phyloP scores from a whole-genome alignment of 352 stramenopile species.

The Phytopythium montanum region DNA sequence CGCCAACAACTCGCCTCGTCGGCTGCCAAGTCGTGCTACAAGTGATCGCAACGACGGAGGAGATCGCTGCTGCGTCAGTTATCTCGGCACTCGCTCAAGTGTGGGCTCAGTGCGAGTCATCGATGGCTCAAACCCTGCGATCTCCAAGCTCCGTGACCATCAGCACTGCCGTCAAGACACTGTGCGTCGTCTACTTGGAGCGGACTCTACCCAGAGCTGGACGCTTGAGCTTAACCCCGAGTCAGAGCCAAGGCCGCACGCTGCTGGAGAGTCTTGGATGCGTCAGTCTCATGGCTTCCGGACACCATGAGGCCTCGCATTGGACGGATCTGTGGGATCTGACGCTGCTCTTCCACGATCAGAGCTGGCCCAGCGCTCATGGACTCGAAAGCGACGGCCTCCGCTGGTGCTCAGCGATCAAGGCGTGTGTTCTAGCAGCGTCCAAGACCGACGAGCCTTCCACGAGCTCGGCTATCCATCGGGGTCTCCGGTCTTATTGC shows the following conservation, averaged over 20 bases:
- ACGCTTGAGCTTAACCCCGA: too few species aligned
- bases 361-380: background rate
- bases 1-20: constrained; percentile 66
- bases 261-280: background rate
- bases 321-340: constrained; percentile 1
- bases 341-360: background rate
- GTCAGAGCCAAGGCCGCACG: background rate
- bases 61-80: background rate
- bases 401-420: background rate
- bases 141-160: too few species aligned
- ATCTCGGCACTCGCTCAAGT: background rate
- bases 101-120: background rate
- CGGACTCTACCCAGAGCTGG: too few species aligned
- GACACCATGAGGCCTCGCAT: background rate
- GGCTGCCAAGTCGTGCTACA: background rate
- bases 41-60: background rate
- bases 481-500: constrained; percentile 15
- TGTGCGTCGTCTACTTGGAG: too few species aligned
- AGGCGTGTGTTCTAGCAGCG: background rate
- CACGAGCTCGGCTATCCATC: too few species aligned
- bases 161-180: too few species aligned
- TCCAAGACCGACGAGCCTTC: too few species aligned
- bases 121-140: too few species aligned
- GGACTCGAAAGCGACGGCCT: background rate
- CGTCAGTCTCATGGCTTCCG: background rate